Evolutionary conservation across 108 stramenopile species (phyloP).

Genomic region (Cyclotella cryptica): DNA sequence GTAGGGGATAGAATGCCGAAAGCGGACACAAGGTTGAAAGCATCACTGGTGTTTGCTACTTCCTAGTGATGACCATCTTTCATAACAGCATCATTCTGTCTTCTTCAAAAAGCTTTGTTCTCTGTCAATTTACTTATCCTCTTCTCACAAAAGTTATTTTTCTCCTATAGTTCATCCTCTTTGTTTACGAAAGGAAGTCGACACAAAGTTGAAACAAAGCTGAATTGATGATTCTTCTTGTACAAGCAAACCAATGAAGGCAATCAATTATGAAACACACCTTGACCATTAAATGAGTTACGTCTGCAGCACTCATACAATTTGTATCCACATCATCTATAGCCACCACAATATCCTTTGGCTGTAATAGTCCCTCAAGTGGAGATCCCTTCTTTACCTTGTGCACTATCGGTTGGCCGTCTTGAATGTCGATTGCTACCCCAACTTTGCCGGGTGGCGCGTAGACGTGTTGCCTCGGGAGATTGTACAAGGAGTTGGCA

Average conservation of each 20-base stretch:
- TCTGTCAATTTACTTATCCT: background rate
- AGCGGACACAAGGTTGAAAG: too few species aligned
- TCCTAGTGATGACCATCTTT: too few species aligned
- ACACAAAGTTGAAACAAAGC: background rate
- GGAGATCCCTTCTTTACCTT: slow-evolving; percentile 54
- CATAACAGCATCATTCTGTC: too few species aligned
- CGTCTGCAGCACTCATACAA: slow-evolving; percentile 55
- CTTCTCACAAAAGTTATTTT: slow-evolving; percentile 13
- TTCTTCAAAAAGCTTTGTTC: too few species aligned
- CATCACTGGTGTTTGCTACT: too few species aligned
- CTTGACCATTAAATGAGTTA: slow-evolving; percentile 57
- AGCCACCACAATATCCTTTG: slow-evolving; percentile 45
- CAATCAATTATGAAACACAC: background rate
- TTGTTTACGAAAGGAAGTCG: background rate
- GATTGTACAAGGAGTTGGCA: background rate
- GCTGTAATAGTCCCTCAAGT: slow-evolving; percentile 45
- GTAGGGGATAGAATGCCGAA: too few species aligned
- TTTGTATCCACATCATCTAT: slow-evolving; percentile 58
- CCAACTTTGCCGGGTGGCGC: slow-evolving; percentile 56
- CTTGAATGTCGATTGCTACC: slow-evolving; percentile 55
- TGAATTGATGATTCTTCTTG: background rate
- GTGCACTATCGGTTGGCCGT: slow-evolving; percentile 54
- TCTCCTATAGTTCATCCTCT: slow-evolving; percentile 20
- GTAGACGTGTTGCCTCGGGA: slow-evolving; percentile 31
- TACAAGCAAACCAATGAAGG: background rate